These are phyloP conservation scores for Talaromyces borbonicus DNA, from an alignment of 495 filamentous ascomycete genomes.

Conservation along the genomic window DNA sequence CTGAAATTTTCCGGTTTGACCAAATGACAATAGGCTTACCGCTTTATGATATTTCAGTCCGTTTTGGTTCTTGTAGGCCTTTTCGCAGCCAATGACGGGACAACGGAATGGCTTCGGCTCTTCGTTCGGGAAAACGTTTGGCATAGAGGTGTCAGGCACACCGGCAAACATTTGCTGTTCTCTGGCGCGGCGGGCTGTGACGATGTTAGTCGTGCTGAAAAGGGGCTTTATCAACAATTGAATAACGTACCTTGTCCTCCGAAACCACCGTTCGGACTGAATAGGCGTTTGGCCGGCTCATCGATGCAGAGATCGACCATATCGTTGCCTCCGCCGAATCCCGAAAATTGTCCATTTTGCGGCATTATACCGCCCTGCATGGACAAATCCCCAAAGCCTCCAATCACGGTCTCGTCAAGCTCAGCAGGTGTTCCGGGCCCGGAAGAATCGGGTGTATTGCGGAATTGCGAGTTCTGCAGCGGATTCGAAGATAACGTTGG, in stretches of 20 bases:
- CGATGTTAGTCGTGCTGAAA: conserved; percentile 66
- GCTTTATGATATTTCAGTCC: conserved; percentile 79
- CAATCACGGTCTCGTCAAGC: conserved; percentile 49
- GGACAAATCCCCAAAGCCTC: conserved; percentile 36
- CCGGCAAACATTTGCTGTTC: conserved; percentile 66
- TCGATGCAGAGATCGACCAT: conserved; percentile 79
- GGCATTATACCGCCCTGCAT: conserved; percentile 53
- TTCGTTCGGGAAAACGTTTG: conserved; percentile 39
- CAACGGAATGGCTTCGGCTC: conserved; percentile 96
- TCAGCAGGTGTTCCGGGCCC: conserved; percentile 63
- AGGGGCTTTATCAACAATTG: conserved; percentile 59
- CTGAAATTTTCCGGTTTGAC: not conserved
- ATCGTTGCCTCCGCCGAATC: conserved; percentile 37
- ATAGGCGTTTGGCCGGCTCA: conserved; percentile 88
- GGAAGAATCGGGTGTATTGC: conserved; percentile 64
- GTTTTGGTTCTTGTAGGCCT: conserved; percentile 99
- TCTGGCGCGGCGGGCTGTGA: conserved; percentile 56
- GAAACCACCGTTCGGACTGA: conserved; percentile 71
- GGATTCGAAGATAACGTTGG: conserved; percentile 69
- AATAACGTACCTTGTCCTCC: conserved; percentile 53
- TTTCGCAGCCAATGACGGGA: conserved; percentile 96
- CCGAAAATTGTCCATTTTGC: conserved; percentile 40
- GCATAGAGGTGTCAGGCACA: conserved; percentile 42
- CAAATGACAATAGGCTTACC: conserved; percentile 36
- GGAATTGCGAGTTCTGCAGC: conserved; percentile 51